A percentile compares a stretch with the other conserved stretches of the same genome.
phyloP scores from a whole-genome alignment of 1,139 yeast species.

The Maudiozyma humilis region DNA sequence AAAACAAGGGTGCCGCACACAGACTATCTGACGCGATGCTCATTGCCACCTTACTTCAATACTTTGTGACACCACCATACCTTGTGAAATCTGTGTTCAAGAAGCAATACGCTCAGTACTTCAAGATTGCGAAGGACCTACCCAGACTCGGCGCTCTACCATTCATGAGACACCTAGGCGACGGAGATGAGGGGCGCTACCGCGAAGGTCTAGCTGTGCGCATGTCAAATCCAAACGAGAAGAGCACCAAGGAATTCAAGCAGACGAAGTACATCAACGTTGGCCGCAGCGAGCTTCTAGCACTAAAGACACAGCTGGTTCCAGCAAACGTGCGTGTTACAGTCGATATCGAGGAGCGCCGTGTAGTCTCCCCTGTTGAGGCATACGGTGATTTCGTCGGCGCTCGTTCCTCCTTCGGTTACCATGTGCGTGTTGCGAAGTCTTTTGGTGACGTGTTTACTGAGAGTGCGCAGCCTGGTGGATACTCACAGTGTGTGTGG shows the following conservation, averaged over 20 bases:
- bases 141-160: constrained; percentile 72
- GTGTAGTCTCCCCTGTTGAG: constrained; percentile 60
- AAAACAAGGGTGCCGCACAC: constrained; percentile 16
- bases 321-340: constrained; percentile 79
- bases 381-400: constrained; percentile 61
- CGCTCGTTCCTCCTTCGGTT: constrained; percentile 59
- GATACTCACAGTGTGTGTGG: constrained; percentile 61
- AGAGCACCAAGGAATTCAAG: constrained; percentile 38
- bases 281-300: constrained; percentile 52
- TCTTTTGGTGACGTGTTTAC: constrained; percentile 61
- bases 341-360: constrained; percentile 53
- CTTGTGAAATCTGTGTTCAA: constrained; percentile 57
- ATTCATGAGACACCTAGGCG: constrained; percentile 43
- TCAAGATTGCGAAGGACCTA: constrained; percentile 57
- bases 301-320: constrained; percentile 51
- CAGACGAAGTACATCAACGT: constrained; percentile 67
- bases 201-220: constrained; percentile 68
- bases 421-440: constrained; percentile 60
- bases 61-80: constrained; percentile 80
- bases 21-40: constrained; percentile 37
- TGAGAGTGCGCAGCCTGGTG: constrained; percentile 56
- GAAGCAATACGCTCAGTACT: constrained; percentile 37
- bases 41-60: constrained; percentile 68
- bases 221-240: constrained; percentile 39
- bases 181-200: constrained; percentile 31